phyloP scores from a whole-genome alignment of 169 alveolate genomes.

The Eimeria sp. region DNA sequence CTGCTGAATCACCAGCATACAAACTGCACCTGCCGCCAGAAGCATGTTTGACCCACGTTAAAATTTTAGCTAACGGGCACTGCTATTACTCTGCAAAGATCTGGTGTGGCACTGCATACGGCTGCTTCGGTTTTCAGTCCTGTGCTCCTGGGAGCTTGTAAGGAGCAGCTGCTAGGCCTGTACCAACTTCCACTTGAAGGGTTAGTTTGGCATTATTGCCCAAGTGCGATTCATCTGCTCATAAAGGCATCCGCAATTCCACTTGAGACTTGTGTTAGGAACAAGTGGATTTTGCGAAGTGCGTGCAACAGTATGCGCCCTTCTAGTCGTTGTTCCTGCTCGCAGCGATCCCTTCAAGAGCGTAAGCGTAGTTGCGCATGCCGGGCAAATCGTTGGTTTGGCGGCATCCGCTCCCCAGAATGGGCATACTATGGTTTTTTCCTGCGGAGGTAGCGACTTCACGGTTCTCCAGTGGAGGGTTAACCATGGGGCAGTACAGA shows the following conservation, averaged over 20 bases:
- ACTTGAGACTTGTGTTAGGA: not conserved
- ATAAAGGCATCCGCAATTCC: not conserved
- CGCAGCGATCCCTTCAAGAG: constrained; percentile 47
- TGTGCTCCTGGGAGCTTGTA: constrained; percentile 44
- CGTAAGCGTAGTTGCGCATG: constrained; percentile 38
- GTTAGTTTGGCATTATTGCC: not conserved
- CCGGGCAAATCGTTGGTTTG: constrained; percentile 40
- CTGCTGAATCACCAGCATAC: not conserved
- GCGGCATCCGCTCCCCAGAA: constrained; percentile 40
- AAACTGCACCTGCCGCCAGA: not conserved
- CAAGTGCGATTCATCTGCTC: not conserved
- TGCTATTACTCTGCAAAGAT: not conserved
- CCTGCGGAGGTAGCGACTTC: constrained; percentile 94
- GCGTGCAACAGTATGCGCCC: not conserved
- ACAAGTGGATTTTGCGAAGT: not conserved
- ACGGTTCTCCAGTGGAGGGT: constrained; percentile 94
- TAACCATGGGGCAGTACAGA: constrained; percentile 83
- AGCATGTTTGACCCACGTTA: not conserved
- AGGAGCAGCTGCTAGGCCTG: constrained; percentile 39
- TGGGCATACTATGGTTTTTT: constrained; percentile 90
- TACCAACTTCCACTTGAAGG: constrained; percentile 52
- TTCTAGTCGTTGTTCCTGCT: not conserved
- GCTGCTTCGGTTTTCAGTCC: constrained; percentile 1
- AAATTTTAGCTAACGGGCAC: not conserved
- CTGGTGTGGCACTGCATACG: not conserved